A percentile compares a stretch with the other conserved stretches of the same genome.
These are phyloP conservation scores for Trichothecium roseum DNA, from an alignment of 2,329 filamentous ascomycete genomes.

Conservation along the genomic window DNA sequence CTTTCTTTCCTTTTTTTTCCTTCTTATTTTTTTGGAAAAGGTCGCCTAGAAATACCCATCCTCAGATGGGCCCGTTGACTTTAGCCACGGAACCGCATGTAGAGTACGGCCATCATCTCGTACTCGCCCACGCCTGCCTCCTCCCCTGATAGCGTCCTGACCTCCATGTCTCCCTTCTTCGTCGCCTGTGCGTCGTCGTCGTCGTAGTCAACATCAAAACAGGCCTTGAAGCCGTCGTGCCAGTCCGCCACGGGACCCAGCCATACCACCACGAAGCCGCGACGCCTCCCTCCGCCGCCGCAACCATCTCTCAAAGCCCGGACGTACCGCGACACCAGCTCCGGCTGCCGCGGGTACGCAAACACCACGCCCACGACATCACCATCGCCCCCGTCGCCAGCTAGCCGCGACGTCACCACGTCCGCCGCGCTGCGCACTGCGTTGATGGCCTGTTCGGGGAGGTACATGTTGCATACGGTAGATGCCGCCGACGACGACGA, in stretches of 20 bases:
- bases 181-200: no score
- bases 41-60: no score
- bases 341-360: constrained; percentile 21
- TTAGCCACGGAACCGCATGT: no score
- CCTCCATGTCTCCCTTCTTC: no score
- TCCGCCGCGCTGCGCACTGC: constrained; percentile 20
- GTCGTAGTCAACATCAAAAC: constrained; percentile 4
- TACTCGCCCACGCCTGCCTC: no score
- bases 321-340: constrained; percentile 16
- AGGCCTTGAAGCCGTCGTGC: constrained; percentile 11
- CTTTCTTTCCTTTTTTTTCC: no score
- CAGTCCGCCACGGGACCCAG: constrained; percentile 15
- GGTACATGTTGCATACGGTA: constrained; percentile 15
- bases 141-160: no score
- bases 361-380: constrained; percentile 17
- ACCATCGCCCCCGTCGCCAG: constrained; percentile 13
- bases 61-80: no score
- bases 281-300: neutral
- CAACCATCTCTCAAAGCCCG: constrained; percentile 4
- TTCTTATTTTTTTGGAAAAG: no score
- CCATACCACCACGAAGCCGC: constrained; percentile 11
- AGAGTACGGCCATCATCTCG: no score
- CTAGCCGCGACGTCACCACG: no score
- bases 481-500: no score
- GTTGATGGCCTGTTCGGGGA: constrained; percentile 13